Evolutionary conservation across 23 red algal species (phyloP).

Genomic region (Gracilaria caudata): DNA sequence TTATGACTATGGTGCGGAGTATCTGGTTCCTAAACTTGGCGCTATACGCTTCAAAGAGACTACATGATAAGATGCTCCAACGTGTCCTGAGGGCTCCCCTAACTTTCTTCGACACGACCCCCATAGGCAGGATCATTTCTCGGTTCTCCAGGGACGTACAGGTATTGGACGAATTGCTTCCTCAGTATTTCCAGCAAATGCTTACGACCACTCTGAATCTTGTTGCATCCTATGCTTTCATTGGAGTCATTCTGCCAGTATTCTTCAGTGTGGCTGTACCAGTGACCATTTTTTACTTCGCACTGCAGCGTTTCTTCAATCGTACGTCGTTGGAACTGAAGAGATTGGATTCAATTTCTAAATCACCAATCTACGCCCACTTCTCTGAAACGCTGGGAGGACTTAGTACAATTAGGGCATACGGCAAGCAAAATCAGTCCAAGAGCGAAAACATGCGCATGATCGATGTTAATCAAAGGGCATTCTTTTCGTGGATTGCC

Average conservation of each 20-base stretch:
- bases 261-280: constrained; percentile 81
- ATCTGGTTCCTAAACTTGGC: constrained; percentile 79
- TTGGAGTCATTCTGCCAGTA: constrained; percentile 79
- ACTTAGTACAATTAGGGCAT: constrained; percentile 91
- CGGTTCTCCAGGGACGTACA: constrained; percentile 85
- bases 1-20: constrained; percentile 68
- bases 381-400: constrained; percentile 97
- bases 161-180: constrained; percentile 73
- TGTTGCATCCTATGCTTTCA: constrained; percentile 84
- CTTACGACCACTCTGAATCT: constrained; percentile 67
- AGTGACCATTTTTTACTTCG: constrained; percentile 71
- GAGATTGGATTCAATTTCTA: constrained; percentile 91
- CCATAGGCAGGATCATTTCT: constrained; percentile 94
- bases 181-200: constrained; percentile 79
- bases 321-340: constrained; percentile 83
- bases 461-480: constrained; percentile 84
- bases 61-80: constrained; percentile 77
- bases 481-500: constrained; percentile 75
- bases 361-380: constrained; percentile 93
- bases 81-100: constrained; percentile 88
- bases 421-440: constrained; percentile 62
- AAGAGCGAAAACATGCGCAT: constrained; percentile 61
- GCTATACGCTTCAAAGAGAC: constrained; percentile 57
- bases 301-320: constrained; percentile 84
- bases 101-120: constrained; percentile 94